Base-by-base conservation (phyloP, 441 rosid genomes). In the Corymbia calophylla region DNA sequence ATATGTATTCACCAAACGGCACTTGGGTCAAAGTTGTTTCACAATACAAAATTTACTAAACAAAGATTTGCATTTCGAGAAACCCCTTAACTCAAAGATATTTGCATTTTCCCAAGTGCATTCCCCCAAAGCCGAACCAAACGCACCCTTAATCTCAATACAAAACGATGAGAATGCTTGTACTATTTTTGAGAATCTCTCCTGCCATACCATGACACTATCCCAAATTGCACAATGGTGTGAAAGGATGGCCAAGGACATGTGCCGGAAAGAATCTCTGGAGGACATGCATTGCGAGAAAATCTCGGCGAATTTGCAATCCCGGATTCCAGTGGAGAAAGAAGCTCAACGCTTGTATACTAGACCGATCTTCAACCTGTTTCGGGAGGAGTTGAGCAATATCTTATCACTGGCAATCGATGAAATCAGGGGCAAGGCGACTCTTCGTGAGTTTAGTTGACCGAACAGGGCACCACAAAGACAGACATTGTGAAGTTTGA, bases 321-420 rank as follows among this genome's bases (percentile, higher is more conserved):
- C 66, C 16, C 11, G 3, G 0, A 60, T 0, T 60, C 4, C 17
- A 1, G 4, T 60, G 7, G 31, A 27, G 31, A 11, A 12, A 27
- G 66, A 27, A 60, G 66, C 31, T 12, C 17, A 27, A 60, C 31
- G 1, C 31, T 29, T 60, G 4, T 60, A 29, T 60, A 60, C 31
- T 29, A 13, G 14, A 13, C 16, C 32, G 0, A 62, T 62, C 8
- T 5, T 29, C 17, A 13, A 3, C 7, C 29, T 62, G 68, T 27
- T 62, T 3, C 31, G 0, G 29, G 0, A 29, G 68, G 68, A 27
- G 31, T 29, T 27, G 4, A 62, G 7, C 17, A 3, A 62, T 12
- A 13, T 3, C 32, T 31, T 62, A 62, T 13, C 4, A 29, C 31
- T 62, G 32, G 7, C 68, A 29, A 29, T 62, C 1, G 31, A 62